phyloP scores from a whole-genome alignment of 2,329 filamentous ascomycete species.

The Byssochlamys sp. region DNA sequence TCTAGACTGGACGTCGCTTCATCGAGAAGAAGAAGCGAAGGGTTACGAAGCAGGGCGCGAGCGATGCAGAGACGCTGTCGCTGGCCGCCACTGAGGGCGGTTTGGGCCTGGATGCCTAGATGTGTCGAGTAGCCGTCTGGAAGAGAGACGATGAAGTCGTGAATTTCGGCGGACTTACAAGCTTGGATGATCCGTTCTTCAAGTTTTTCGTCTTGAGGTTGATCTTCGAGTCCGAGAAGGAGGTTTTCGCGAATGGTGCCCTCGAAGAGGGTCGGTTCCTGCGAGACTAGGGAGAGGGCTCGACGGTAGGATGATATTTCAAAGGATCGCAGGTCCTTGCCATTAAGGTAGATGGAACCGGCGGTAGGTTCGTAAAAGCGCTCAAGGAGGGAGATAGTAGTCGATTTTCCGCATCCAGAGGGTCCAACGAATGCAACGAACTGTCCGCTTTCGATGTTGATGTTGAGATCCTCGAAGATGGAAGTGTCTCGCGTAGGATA shows the following conservation, averaged over 20 bases:
- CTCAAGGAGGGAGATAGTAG: slow-evolving; percentile 38
- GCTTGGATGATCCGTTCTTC: slow-evolving; percentile 38
- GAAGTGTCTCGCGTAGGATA: slow-evolving; percentile 24
- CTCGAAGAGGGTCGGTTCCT: slow-evolving; percentile 38
- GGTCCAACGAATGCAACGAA: slow-evolving; percentile 41
- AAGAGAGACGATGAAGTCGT: slow-evolving; percentile 44
- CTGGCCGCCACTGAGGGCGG: slow-evolving; percentile 46
- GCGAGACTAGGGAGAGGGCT: slow-evolving; percentile 27
- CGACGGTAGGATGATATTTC: slow-evolving; percentile 22
- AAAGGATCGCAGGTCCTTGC: slow-evolving; percentile 19
- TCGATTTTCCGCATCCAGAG: slow-evolving; percentile 41
- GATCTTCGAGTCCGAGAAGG: slow-evolving; percentile 33
- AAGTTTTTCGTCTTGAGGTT: slow-evolving; percentile 12
- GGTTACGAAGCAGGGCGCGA: slow-evolving; percentile 45
- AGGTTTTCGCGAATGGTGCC: slow-evolving; percentile 42
- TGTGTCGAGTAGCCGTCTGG: slow-evolving; percentile 43
- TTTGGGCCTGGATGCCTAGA: slow-evolving; percentile 40
- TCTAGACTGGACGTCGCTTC: slow-evolving; percentile 55
- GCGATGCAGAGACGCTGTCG: slow-evolving; percentile 49
- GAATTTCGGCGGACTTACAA: slow-evolving; percentile 44
- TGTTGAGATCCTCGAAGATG: slow-evolving; percentile 22
- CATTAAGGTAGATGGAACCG: slow-evolving; percentile 31
- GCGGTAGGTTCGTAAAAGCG: slow-evolving; percentile 37
- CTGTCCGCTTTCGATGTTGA: slow-evolving; percentile 30
- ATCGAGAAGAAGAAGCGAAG: slow-evolving; percentile 47